Conservation (phyloP, 371 early-diverging fungal genomes). For the Phascolomyces articulosus region DNA sequence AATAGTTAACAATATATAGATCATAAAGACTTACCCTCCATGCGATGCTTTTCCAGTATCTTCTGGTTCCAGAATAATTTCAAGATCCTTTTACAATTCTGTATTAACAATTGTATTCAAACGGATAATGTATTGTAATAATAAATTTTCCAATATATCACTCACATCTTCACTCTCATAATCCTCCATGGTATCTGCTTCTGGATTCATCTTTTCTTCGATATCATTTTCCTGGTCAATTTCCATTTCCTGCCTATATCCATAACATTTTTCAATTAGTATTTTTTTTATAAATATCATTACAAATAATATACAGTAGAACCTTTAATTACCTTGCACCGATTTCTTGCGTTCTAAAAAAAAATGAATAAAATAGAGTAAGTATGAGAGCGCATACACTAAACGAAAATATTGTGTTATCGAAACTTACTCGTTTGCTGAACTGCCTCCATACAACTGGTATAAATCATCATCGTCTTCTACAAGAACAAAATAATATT, state of each 20-base stretch:
- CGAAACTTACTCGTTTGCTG: slow-evolving; percentile 28
- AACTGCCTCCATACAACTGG: slow-evolving; percentile 20
- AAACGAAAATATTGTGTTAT: no score
- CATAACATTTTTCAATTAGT: neutral
- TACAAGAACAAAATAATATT: neutral
- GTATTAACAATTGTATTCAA: neutral
- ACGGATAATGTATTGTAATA: no score
- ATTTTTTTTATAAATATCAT: neutral
- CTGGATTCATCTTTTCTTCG: slow-evolving; percentile 27
- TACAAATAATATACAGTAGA: no score
- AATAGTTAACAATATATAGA: no score
- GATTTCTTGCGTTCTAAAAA: slow-evolving; percentile 20
- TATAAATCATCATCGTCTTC: slow-evolving; percentile 29
- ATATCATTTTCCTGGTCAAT: slow-evolving; percentile 26
- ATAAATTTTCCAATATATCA: neutral
- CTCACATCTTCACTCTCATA: slow-evolving; percentile 57
- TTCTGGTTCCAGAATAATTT: slow-evolving; percentile 67
- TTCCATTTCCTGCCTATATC: slow-evolving; percentile 13
- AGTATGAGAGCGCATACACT: no score
- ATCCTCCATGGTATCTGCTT: slow-evolving; percentile 40
- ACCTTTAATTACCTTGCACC: slow-evolving; percentile 9
- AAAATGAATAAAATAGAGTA: neutral
- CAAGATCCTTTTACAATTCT: slow-evolving; percentile 53
- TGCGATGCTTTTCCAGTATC: slow-evolving; percentile 30
- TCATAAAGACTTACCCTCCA: slow-evolving; percentile 1